Conservation (phyloP, 2,329 filamentous ascomycete species). For the Trichoderma asperellum region DNA sequence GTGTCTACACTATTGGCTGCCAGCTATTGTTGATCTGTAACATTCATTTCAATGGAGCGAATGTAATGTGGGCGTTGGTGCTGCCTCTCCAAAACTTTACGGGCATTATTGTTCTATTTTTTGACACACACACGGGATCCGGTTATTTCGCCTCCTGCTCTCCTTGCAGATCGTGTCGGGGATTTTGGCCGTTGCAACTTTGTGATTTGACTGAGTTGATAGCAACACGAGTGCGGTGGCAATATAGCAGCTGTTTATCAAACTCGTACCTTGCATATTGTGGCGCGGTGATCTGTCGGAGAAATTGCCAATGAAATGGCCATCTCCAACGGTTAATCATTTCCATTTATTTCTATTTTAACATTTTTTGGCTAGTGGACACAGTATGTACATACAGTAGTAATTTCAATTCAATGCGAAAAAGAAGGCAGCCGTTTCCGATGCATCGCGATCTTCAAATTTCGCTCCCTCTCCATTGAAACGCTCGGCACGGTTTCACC, state of each 20-base stretch:
- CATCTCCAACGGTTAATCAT: not conserved
- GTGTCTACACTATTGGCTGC: not conserved
- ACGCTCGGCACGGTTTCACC: slow-evolving; percentile 13
- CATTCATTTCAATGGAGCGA: not conserved
- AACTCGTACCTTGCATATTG: slow-evolving; percentile 22
- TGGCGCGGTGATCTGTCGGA: slow-evolving; percentile 24
- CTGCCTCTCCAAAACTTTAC: not conserved
- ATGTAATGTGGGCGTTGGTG: not conserved
- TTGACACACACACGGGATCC: not conserved
- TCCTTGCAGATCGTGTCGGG: not conserved
- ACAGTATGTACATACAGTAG: not conserved
- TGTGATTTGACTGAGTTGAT: not conserved
- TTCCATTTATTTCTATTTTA: not conserved
- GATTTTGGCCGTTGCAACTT: not conserved
- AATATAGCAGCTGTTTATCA: not conserved
- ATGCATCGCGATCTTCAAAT: slow-evolving; percentile 19
- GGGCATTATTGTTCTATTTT: not conserved
- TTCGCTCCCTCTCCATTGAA: not conserved
- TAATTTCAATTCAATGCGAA: not conserved
- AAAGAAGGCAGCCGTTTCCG: slow-evolving; percentile 11
- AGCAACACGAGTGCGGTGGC: not conserved
- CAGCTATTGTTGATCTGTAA: not conserved
- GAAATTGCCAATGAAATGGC: not conserved
- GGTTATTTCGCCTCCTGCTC: not conserved
- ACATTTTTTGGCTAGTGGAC: not conserved